phyloP scores from a whole-genome alignment of 441 rosid genomes.

The Pelargonium fulgidum region DNA sequence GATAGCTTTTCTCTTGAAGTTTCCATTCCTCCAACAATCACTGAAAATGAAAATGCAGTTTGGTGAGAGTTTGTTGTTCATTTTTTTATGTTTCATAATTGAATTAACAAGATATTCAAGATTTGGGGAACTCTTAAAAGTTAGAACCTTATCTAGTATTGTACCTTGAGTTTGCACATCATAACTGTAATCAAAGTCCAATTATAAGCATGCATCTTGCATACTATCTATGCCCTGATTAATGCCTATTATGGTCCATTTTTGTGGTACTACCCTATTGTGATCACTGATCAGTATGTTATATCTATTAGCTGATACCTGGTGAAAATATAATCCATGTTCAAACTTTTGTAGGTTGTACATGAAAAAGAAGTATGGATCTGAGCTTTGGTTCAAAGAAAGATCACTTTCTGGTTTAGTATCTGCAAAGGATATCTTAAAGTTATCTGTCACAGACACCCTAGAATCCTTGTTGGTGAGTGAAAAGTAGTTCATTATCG shows the following conservation, averaged over 20 bases:
- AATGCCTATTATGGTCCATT: neutral
- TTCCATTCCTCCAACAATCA: conserved; percentile 46
- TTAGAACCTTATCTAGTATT: no score
- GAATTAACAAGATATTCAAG: neutral
- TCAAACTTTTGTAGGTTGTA: conserved; percentile 40
- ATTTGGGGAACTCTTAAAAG: no score
- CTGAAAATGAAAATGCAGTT: conserved; percentile 45
- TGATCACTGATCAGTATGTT: neutral
- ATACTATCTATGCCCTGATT: neutral
- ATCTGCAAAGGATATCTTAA: conserved; percentile 69
- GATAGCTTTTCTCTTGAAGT: conserved; percentile 73
- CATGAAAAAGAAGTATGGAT: conserved; percentile 51
- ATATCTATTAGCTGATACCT: neutral
- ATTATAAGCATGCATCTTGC: neutral
- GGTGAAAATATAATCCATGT: neutral
- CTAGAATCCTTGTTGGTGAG: conserved; percentile 57
- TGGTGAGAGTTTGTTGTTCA: conserved; percentile 38
- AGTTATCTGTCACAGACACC: conserved; percentile 36
- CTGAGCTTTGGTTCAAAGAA: conserved; percentile 50
- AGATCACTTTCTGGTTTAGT: conserved; percentile 30
- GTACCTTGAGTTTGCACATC: neutral
- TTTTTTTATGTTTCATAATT: neutral
- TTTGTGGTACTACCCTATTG: neutral
- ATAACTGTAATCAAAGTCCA: neutral
- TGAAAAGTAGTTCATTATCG: conserved; percentile 11